Conservation (phyloP, 2,329 filamentous ascomycete genomes). For the Truncatella angustata region DNA sequence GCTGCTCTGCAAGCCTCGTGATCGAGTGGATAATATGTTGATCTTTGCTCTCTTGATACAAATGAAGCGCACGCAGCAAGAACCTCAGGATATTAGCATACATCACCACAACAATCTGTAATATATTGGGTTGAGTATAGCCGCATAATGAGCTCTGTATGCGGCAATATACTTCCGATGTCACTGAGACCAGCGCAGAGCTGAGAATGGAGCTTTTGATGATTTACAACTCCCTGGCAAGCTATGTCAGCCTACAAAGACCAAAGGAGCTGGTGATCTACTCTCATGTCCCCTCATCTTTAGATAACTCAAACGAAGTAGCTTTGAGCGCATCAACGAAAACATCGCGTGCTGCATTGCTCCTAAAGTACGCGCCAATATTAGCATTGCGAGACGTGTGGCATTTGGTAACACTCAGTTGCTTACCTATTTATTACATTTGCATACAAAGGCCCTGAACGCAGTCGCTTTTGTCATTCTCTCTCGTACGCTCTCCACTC, state of each 20-base stretch:
- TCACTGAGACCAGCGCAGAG: neutral
- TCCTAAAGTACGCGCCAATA: too few species aligned
- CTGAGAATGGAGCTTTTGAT: neutral
- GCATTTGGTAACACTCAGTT: too few species aligned
- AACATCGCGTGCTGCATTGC: too few species aligned
- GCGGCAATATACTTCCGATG: neutral
- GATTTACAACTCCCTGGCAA: neutral
- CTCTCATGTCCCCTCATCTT: too few species aligned
- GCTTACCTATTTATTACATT: too few species aligned
- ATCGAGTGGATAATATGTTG: neutral
- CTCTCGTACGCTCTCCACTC: too few species aligned
- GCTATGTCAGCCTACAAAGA: neutral
- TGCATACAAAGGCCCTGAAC: too few species aligned
- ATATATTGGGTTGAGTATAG: neutral
- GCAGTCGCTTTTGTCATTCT: too few species aligned
- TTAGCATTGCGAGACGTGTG: too few species aligned
- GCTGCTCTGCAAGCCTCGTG: neutral
- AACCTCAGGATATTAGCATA: neutral
- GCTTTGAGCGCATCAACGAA: too few species aligned
- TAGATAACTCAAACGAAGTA: neutral
- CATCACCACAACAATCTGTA: neutral
- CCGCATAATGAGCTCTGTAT: slow-evolving; percentile 6
- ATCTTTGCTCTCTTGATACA: neutral
- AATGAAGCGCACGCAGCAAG: neutral
- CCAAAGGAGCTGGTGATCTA: neutral